Conservation (phyloP, 2,329 filamentous ascomycete species). For the Monilinia laxa region DNA sequence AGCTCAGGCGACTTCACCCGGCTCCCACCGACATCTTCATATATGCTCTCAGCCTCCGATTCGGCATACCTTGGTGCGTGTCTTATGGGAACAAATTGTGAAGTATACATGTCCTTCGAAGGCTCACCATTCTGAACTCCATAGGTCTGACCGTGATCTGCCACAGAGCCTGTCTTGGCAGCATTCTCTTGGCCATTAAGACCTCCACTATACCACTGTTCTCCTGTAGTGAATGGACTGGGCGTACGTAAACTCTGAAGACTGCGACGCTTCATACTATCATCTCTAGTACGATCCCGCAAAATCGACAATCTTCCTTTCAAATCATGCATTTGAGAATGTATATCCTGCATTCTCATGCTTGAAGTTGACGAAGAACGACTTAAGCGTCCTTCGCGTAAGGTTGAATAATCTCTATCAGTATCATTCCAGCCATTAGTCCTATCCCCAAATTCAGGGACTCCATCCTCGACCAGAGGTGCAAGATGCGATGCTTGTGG, state of each 20-base stretch:
- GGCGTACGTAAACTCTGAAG: constrained; percentile 60
- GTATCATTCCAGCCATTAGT: constrained; percentile 31
- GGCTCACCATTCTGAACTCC: constrained; percentile 18
- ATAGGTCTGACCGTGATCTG: constrained; percentile 33
- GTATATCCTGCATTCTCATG: constrained; percentile 56
- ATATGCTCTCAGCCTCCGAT: constrained; percentile 36
- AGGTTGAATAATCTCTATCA: constrained; percentile 31
- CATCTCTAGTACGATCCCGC: constrained; percentile 62
- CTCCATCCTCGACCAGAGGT: constrained; percentile 55
- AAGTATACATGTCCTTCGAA: constrained; percentile 11
- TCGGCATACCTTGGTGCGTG: constrained; percentile 28
- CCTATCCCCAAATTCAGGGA: constrained; percentile 32
- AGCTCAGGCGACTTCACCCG: constrained; percentile 11
- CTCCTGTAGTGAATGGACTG: constrained; percentile 46
- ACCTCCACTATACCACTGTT: constrained; percentile 40
- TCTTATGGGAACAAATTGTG: constrained; percentile 2
- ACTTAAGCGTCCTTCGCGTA: constrained; percentile 31
- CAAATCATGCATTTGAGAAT: constrained; percentile 66
- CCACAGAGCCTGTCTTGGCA: constrained; percentile 35
- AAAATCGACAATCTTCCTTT: constrained; percentile 67
- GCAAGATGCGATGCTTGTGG: constrained; percentile 45
- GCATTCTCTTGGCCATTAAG: constrained; percentile 32
- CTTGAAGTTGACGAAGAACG: constrained; percentile 40
- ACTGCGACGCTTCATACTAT: constrained; percentile 61
- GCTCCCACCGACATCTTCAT: constrained; percentile 37